A percentile compares a stretch with the other conserved stretches of the same genome.
These are phyloP conservation scores for Penicillium longicatenatum DNA, from an alignment of 495 filamentous ascomycete genomes.

Conservation along the genomic window DNA sequence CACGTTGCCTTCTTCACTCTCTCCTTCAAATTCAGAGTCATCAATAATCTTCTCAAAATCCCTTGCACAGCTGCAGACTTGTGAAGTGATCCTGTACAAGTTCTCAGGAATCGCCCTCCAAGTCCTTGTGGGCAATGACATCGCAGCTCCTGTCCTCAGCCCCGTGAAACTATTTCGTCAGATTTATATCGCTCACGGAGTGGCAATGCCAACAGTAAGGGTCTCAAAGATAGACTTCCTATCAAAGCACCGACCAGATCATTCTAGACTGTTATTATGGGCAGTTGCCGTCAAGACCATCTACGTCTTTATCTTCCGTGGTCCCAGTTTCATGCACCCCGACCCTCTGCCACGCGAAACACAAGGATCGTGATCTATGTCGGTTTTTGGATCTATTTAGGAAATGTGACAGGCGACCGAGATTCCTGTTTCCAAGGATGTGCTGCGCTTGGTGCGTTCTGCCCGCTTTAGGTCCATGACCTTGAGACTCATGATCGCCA, in stretches of 20 bases:
- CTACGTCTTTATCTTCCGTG: slow-evolving; percentile 55
- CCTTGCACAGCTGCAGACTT: slow-evolving; percentile 57
- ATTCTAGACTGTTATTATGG: slow-evolving; percentile 46
- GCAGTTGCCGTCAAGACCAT: slow-evolving; percentile 66
- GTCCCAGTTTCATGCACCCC: slow-evolving; percentile 49
- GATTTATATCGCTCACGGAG: slow-evolving; percentile 68
- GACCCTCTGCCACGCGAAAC: slow-evolving; percentile 37
- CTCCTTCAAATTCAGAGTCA: slow-evolving; percentile 68
- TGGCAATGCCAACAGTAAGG: slow-evolving; percentile 63
- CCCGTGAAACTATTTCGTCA: slow-evolving; percentile 61
- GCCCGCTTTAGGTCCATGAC: background rate
- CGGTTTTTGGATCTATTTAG: slow-evolving; percentile 58
- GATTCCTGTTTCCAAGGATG: slow-evolving; percentile 65
- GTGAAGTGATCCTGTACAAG: slow-evolving; percentile 67
- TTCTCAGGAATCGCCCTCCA: slow-evolving; percentile 68
- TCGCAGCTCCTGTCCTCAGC: slow-evolving; percentile 66
- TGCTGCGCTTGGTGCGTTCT: slow-evolving; percentile 45
- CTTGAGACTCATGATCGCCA: background rate
- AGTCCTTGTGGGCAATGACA: slow-evolving; percentile 61
- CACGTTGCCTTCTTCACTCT: slow-evolving; percentile 70
- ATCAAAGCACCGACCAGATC: background rate
- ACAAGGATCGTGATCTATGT: slow-evolving; percentile 56
- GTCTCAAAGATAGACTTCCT: slow-evolving; percentile 7
- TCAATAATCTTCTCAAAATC: slow-evolving; percentile 63
- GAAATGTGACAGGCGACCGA: slow-evolving; percentile 59